Evolutionary conservation across 2,329 filamentous ascomycete genomes (phyloP).

Genomic region (Truncatella angustata): DNA sequence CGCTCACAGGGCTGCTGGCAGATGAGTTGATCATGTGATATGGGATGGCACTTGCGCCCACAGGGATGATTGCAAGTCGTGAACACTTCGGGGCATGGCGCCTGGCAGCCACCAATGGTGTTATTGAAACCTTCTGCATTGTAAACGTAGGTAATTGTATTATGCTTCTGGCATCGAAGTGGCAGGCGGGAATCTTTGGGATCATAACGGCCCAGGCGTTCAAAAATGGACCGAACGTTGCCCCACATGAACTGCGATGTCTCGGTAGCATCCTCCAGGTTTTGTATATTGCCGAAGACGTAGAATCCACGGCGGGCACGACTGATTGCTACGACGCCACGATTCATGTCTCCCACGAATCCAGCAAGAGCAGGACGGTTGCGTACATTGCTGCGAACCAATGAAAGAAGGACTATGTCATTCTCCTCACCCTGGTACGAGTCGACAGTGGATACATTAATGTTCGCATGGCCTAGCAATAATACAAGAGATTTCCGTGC

Average conservation of each 20-base stretch:
- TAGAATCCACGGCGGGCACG: slow-evolving; percentile 79
- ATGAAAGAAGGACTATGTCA: slow-evolving; percentile 74
- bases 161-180: slow-evolving; percentile 62
- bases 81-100: slow-evolving; percentile 20
- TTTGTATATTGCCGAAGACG: slow-evolving; percentile 73
- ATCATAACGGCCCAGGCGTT: slow-evolving; percentile 29
- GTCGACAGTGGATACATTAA: slow-evolving; percentile 78
- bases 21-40: slow-evolving; percentile 22
- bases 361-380: slow-evolving; percentile 53
- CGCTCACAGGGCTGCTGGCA: slow-evolving; percentile 26
- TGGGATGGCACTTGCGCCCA: slow-evolving; percentile 27
- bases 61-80: slow-evolving; percentile 26
- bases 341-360: slow-evolving; percentile 66
- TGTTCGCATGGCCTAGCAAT: slow-evolving; percentile 17
- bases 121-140: slow-evolving; percentile 51
- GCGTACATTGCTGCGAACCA: slow-evolving; percentile 68
- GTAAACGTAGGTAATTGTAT: slow-evolving; percentile 46
- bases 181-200: slow-evolving; percentile 47
- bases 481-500: slow-evolving; percentile 34
- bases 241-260: slow-evolving; percentile 41
- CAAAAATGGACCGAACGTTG: slow-evolving; percentile 39
- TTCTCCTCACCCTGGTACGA: slow-evolving; percentile 93
- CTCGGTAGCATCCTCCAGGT: slow-evolving; percentile 42
- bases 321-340: slow-evolving; percentile 58
- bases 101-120: slow-evolving; percentile 26